Evolutionary conservation across 2,329 filamentous ascomycete species (phyloP).

Genomic region (Diplocarpon rosae): DNA sequence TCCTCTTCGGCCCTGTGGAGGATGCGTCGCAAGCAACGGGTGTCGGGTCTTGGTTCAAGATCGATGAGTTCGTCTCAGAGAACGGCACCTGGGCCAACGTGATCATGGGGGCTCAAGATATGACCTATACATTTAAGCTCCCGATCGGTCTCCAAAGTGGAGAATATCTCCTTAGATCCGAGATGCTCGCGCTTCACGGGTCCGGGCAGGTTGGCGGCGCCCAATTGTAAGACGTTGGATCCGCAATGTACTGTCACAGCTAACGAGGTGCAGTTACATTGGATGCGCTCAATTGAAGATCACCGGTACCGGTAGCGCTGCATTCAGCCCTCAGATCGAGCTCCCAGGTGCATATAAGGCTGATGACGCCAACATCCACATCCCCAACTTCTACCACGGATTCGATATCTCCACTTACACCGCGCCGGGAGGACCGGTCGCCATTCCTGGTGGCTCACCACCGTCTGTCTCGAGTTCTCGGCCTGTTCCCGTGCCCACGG

Average conservation of each 20-base stretch:
- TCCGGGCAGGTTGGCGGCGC: conserved; percentile 15
- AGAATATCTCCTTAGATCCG: conserved; percentile 21
- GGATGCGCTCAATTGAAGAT: conserved; percentile 20
- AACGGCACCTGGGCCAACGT: conserved; percentile 26
- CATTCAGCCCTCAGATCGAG: conserved; percentile 16
- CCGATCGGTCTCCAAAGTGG: conserved; percentile 17
- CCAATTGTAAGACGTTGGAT: conserved; percentile 10
- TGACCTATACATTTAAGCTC: conserved; percentile 20
- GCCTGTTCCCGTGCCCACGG: too few relatives aligned
- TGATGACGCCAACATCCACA: conserved; percentile 17
- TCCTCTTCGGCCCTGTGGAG: conserved; percentile 27
- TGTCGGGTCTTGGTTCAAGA: conserved; percentile 26
- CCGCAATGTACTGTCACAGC: neutral
- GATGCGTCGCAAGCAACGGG: conserved; percentile 23
- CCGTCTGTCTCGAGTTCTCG: too few relatives aligned
- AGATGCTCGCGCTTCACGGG: conserved; percentile 21
- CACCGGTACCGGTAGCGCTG: conserved; percentile 18
- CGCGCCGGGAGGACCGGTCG: conserved; percentile 17
- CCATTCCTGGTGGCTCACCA: conserved; percentile 6
- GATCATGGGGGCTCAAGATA: conserved; percentile 21
- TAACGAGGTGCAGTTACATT: conserved; percentile 13
- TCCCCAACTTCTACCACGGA: conserved; percentile 17
- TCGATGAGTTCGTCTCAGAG: conserved; percentile 23
- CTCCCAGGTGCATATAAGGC: conserved; percentile 18
- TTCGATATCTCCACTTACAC: conserved; percentile 17